phyloP scores from a whole-genome alignment of 768 basidiomycete species.

The Naganishia friedmannii region DNA sequence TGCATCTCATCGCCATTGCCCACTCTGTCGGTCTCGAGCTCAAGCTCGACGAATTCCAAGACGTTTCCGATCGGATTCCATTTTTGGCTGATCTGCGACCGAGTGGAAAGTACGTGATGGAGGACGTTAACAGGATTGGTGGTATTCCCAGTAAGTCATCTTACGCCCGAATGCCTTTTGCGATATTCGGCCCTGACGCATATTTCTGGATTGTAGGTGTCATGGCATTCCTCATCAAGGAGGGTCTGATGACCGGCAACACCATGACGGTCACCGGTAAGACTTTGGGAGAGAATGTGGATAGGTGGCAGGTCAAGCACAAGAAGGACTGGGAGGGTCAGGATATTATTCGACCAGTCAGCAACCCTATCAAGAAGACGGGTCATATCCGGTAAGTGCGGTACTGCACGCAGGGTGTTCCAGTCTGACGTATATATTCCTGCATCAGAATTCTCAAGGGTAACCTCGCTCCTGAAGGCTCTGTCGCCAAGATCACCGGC shows the following conservation, averaged over 20 bases:
- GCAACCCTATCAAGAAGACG: constrained; percentile 77
- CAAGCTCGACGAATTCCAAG: constrained; percentile 87
- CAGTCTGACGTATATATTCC: neutral
- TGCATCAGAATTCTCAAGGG: constrained; percentile 63
- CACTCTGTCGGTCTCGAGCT: constrained; percentile 89
- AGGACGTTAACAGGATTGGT: constrained; percentile 90
- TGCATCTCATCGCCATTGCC: constrained; percentile 94
- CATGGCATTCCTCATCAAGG: constrained; percentile 76
- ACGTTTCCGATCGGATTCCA: constrained; percentile 83
- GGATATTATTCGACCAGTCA: constrained; percentile 69
- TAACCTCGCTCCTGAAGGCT: constrained; percentile 79
- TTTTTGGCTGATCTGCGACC: constrained; percentile 97
- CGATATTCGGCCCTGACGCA: too few species aligned
- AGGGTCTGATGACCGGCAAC: constrained; percentile 84
- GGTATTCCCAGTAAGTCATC: constrained; percentile 80
- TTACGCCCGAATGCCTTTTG: neutral
- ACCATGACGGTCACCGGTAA: constrained; percentile 88
- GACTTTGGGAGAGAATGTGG: constrained; percentile 83
- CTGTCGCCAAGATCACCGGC: constrained; percentile 89
- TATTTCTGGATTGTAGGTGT: constrained; percentile 66
- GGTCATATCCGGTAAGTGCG: constrained; percentile 69
- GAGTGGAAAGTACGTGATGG: constrained; percentile 98
- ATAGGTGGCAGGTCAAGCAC: constrained; percentile 63
- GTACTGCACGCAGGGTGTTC: neutral
- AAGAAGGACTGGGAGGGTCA: constrained; percentile 64